Evolutionary conservation across 2,329 filamentous ascomycete genomes (phyloP).

Genomic region (Nannizziopsis arthrosporioides): DNA sequence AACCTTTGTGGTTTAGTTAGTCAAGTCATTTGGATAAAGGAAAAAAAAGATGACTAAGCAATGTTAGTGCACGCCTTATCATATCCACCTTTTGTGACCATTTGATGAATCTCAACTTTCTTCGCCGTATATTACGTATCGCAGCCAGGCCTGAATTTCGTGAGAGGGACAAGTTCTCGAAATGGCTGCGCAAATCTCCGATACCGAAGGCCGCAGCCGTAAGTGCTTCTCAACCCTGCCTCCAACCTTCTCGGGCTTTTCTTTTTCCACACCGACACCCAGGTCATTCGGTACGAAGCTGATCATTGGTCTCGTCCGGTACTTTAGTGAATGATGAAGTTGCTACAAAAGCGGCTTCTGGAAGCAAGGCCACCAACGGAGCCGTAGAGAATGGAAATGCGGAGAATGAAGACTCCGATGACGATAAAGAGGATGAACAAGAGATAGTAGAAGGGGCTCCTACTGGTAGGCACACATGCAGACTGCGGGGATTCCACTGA

Average conservation of each 20-base stretch:
- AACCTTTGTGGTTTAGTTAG: background rate
- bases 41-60: background rate
- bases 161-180: background rate
- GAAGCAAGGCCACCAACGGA: constrained; percentile 25
- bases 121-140: background rate
- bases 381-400: constrained; percentile 35
- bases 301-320: constrained; percentile 2
- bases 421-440: constrained; percentile 41
- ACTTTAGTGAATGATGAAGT: constrained; percentile 31
- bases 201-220: background rate
- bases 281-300: background rate
- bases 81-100: background rate
- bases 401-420: constrained; percentile 45
- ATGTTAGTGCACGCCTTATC: background rate
- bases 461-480: constrained; percentile 24
- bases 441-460: constrained; percentile 28
- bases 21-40: too few species aligned
- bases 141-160: too few species aligned
- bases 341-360: constrained; percentile 18
- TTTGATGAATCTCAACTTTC: background rate
- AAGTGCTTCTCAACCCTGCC: background rate
- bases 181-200: background rate
- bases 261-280: background rate
- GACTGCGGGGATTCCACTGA: too few species aligned
- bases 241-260: too few species aligned